phyloP scores from a whole-genome alignment of 1,284 basidiomycete genomes.

The Apiotrichum akiyoshidainum region DNA sequence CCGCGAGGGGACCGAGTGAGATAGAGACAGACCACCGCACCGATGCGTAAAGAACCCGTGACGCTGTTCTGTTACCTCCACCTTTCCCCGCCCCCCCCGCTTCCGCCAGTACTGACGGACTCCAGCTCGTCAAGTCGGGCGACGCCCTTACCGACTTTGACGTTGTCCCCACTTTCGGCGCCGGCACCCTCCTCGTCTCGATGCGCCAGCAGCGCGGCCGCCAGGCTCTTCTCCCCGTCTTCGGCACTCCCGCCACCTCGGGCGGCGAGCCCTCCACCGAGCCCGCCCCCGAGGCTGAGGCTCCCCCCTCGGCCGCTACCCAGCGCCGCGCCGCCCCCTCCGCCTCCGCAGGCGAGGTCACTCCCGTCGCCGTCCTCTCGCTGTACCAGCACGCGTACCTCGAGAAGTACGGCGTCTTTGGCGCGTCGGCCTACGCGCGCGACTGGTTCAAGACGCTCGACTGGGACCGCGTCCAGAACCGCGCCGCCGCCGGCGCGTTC shows the following conservation, averaged over 20 bases:
- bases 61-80: background rate
- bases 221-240: slow-evolving; percentile 27
- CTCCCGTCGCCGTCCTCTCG: slow-evolving; percentile 66
- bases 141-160: slow-evolving; percentile 32
- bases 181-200: slow-evolving; percentile 79
- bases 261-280: background rate
- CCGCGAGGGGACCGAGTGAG: background rate
- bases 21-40: background rate
- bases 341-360: slow-evolving; percentile 6
- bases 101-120: slow-evolving; percentile 2
- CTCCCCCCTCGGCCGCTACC: background rate
- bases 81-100: background rate
- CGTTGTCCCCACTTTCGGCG: slow-evolving; percentile 67
- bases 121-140: slow-evolving; percentile 41
- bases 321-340: slow-evolving; percentile 5
- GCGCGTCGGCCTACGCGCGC: slow-evolving; percentile 82
- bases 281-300: slow-evolving; percentile 4
- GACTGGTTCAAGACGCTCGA: slow-evolving; percentile 86
- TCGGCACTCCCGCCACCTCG: slow-evolving; percentile 25
- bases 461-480: slow-evolving; percentile 65
- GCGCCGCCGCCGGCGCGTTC: slow-evolving; percentile 17
- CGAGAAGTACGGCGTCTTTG: slow-evolving; percentile 88
- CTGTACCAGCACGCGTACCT: slow-evolving; percentile 92
- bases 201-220: slow-evolving; percentile 48
- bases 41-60: too few species aligned